Evolutionary conservation across 1,284 basidiomycete genomes (phyloP).

Genomic region (Cutaneotrichosporon daszewskae): DNA sequence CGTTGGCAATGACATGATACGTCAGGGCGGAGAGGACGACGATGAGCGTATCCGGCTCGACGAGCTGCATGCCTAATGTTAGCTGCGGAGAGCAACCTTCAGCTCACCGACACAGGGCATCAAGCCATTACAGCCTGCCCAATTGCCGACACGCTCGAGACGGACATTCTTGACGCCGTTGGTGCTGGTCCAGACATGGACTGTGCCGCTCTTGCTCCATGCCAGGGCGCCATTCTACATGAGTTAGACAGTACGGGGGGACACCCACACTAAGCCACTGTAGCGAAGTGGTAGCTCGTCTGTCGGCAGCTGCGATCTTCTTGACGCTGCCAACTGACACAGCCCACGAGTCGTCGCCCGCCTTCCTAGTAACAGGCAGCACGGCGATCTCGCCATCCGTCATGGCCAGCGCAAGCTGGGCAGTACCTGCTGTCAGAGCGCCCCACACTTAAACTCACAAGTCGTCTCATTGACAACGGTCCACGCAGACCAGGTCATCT

Average conservation of each 20-base stretch:
- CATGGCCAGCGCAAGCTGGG: constrained; percentile 22
- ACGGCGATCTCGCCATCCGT: constrained; percentile 24
- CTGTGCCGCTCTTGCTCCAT: constrained; percentile 34
- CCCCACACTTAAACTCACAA: constrained; percentile 15
- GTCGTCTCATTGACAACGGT: constrained; percentile 5
- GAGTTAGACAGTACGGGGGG: constrained; percentile 1
- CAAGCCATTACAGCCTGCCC: constrained; percentile 37
- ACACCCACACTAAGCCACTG: constrained; percentile 31
- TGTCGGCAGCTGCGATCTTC: constrained; percentile 14
- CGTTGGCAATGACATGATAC: constrained; percentile 27
- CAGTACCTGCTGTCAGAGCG: constrained; percentile 17
- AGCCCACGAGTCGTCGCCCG: too few relatives aligned
- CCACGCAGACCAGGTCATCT: constrained; percentile 31
- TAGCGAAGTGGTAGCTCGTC: constrained; percentile 23
- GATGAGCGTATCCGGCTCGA: constrained; percentile 17
- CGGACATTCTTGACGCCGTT: constrained; percentile 19
- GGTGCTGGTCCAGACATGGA: constrained; percentile 22
- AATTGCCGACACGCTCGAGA: constrained; percentile 33
- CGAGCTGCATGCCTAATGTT: constrained; percentile 23
- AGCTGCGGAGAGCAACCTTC: not conserved
- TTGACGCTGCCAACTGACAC: too few relatives aligned
- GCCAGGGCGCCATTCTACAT: constrained; percentile 27
- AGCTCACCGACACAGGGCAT: constrained; percentile 31
- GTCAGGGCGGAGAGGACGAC: constrained; percentile 33
- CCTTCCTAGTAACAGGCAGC: constrained; percentile 13